Conservation (phyloP, 1,284 basidiomycete species). For the Schizophyllum commune region DNA sequence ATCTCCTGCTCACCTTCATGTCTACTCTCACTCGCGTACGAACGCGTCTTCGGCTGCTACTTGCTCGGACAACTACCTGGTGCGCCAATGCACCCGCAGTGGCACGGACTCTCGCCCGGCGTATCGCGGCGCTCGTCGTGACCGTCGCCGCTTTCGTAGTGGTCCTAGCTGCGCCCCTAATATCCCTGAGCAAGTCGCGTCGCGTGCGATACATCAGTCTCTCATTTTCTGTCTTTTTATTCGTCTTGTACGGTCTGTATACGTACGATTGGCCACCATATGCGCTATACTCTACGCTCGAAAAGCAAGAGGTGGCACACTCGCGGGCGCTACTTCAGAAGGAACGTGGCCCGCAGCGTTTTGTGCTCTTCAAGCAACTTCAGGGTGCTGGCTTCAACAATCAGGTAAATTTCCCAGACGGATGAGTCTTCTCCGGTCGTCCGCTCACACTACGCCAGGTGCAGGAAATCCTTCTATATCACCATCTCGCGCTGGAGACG, state of each 20-base stretch:
- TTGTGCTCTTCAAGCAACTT: conserved; percentile 34
- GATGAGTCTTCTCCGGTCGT: background rate
- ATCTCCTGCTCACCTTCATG: background rate
- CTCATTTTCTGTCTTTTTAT: background rate
- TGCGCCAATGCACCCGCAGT: background rate
- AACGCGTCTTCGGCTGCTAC: background rate
- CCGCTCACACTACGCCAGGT: conserved; percentile 20
- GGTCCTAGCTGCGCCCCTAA: background rate
- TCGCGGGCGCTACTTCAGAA: conserved; percentile 12
- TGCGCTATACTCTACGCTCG: background rate
- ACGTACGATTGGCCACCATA: background rate
- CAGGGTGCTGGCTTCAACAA: conserved; percentile 40
- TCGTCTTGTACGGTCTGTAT: background rate
- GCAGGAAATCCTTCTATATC: conserved; percentile 36
- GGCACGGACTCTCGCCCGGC: background rate
- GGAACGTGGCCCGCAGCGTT: conserved; percentile 22
- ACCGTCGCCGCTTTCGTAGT: background rate
- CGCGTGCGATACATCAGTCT: background rate
- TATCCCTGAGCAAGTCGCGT: background rate
- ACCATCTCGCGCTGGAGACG: conserved; percentile 31
- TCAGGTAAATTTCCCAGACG: conserved; percentile 21
- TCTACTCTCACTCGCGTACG: background rate
- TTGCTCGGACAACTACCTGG: background rate
- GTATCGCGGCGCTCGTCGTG: background rate
- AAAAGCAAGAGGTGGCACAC: background rate